These are phyloP conservation scores for Salvia rosmarinus DNA, from an alignment of 257 asterid genomes.

Conservation along the genomic window DNA sequence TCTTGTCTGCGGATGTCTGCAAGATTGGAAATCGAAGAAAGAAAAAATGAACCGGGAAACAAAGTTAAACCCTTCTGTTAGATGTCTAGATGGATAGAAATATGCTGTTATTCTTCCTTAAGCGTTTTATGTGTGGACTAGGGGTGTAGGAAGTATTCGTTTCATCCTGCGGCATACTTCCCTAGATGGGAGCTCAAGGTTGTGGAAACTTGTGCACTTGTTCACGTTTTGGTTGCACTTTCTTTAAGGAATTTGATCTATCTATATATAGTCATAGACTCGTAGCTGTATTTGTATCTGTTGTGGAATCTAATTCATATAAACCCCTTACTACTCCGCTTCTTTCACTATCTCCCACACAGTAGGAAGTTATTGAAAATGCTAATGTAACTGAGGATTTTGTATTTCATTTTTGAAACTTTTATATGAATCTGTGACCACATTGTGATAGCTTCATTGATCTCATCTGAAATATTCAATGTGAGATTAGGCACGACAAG, in stretches of 20 bases:
- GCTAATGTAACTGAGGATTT: not conserved
- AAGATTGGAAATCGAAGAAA: conserved; percentile 21
- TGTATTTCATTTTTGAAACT: not conserved
- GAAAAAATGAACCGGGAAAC: not conserved
- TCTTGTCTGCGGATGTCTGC: conserved; percentile 12
- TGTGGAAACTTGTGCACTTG: not conserved
- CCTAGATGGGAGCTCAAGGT: not conserved
- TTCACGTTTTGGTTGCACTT: not conserved
- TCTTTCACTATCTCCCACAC: not conserved
- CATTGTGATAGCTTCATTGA: conserved; percentile 29
- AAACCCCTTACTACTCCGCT: not conserved
- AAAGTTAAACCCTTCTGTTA: not conserved
- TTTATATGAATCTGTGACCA: not conserved
- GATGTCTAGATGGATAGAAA: not conserved
- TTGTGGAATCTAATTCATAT: not conserved
- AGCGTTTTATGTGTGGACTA: not conserved
- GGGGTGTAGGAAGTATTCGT: not conserved
- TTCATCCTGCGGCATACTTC: not conserved
- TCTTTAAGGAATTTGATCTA: not conserved
- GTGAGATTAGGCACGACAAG: conserved; percentile 87
- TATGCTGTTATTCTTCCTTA: not conserved
- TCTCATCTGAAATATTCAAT: conserved; percentile 36
- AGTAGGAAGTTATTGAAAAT: not conserved
- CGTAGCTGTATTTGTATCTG: not conserved
- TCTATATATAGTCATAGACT: not conserved